Evolutionary conservation across 2,329 filamentous ascomycete species (phyloP).

Genomic region (Arthrobotrys musiformis): DNA sequence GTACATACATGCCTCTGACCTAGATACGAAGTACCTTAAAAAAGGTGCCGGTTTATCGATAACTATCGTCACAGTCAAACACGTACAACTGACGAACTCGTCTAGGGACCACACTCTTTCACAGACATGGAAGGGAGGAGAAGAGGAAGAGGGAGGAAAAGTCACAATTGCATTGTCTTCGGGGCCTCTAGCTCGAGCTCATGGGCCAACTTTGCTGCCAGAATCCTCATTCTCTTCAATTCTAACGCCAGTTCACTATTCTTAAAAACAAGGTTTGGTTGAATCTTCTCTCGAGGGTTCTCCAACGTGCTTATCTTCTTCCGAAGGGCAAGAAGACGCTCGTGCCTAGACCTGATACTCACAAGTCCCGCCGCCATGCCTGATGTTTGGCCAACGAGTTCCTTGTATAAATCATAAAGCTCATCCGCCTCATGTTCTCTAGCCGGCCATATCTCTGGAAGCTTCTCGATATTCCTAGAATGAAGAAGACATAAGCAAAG

Average conservation of each 20-base stretch:
- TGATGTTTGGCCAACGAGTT: conserved; percentile 67
- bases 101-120: no score
- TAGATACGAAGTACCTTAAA: background rate
- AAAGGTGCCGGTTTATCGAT: no score
- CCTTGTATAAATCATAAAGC: conserved; percentile 87
- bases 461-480: conserved; percentile 57
- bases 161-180: conserved; percentile 59
- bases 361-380: conserved; percentile 67
- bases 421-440: conserved; percentile 74
- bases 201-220: conserved; percentile 70
- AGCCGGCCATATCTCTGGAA: conserved; percentile 53
- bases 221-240: conserved; percentile 80
- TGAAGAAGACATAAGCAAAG: background rate
- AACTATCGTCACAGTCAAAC: no score
- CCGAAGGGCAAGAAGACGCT: conserved; percentile 68
- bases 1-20: background rate
- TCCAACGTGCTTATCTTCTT: conserved; percentile 77
- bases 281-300: conserved; percentile 78
- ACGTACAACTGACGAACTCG: no score
- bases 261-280: conserved; percentile 83
- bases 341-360: conserved; percentile 68
- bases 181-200: conserved; percentile 72
- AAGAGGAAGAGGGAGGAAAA: background rate
- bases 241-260: conserved; percentile 83
- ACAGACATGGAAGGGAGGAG: background rate